Evolutionary conservation across 2,329 filamentous ascomycete species (phyloP).

Genomic region (Aspergillus sp.): DNA sequence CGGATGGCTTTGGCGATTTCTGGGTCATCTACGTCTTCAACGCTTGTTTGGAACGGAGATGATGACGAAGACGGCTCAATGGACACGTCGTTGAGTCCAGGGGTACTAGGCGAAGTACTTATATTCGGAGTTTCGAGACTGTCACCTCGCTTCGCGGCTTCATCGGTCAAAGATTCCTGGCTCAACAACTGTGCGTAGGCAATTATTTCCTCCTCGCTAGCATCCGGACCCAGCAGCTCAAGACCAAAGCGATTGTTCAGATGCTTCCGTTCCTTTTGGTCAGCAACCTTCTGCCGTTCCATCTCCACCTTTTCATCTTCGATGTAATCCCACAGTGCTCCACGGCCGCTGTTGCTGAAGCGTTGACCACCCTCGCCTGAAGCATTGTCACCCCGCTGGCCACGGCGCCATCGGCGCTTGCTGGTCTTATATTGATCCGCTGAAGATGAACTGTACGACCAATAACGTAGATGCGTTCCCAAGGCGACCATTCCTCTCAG

Average conservation of each 20-base stretch:
- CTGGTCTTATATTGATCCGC: slow-evolving; percentile 66
- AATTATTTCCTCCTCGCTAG: slow-evolving; percentile 55
- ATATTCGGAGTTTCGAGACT: slow-evolving; percentile 33
- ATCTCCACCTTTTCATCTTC: slow-evolving; percentile 78
- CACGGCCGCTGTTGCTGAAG: slow-evolving; percentile 57
- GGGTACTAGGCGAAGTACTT: slow-evolving; percentile 32
- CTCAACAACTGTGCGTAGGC: slow-evolving; percentile 58
- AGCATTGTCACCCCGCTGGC: slow-evolving; percentile 57
- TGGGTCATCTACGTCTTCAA: slow-evolving; percentile 47
- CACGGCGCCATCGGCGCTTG: slow-evolving; percentile 71
- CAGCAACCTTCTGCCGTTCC: slow-evolving; percentile 62
- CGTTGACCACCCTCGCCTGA: slow-evolving; percentile 45
- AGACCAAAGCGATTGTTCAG: slow-evolving; percentile 78
- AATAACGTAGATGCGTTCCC: slow-evolving; percentile 81
- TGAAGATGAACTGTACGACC: slow-evolving; percentile 80
- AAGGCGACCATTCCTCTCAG: slow-evolving; percentile 82
- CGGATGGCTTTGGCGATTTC: slow-evolving; percentile 60
- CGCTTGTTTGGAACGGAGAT: slow-evolving; percentile 30
- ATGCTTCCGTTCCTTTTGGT: slow-evolving; percentile 60
- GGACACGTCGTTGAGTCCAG: slow-evolving; percentile 24
- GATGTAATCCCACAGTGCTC: slow-evolving; percentile 72
- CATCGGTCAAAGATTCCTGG: slow-evolving; percentile 50
- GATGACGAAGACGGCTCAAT: slow-evolving; percentile 31
- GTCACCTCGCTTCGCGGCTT: slow-evolving; percentile 42
- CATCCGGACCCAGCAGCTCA: slow-evolving; percentile 56